Evolutionary conservation across 2,329 filamentous ascomycete genomes (phyloP).

Genomic region (Ophiocordyceps robertsii): DNA sequence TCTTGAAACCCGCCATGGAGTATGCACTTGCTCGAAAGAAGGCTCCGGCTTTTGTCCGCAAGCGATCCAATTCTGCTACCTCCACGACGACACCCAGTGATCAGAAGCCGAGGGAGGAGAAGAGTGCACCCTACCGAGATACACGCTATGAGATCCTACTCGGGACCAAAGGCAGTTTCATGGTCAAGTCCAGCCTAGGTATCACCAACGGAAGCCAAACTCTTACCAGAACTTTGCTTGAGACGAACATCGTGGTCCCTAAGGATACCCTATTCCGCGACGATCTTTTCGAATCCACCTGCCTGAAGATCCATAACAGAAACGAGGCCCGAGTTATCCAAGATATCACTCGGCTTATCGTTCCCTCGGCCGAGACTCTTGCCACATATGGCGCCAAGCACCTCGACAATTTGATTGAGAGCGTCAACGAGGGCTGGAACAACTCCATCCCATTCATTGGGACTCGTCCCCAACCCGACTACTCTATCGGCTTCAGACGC

Average conservation of each 20-base stretch:
- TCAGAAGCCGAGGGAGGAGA: slow-evolving; percentile 23
- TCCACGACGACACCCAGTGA: slow-evolving; percentile 20
- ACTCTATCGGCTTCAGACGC: slow-evolving; percentile 25
- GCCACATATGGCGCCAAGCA: slow-evolving; percentile 12
- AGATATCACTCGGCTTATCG: slow-evolving; percentile 22
- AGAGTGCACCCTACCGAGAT: slow-evolving; percentile 22
- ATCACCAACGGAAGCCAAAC: slow-evolving; percentile 12
- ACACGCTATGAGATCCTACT: slow-evolving; percentile 22
- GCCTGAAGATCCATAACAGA: slow-evolving; percentile 13
- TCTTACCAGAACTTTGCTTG: too few species aligned
- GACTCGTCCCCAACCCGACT: slow-evolving; percentile 28
- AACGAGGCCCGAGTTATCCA: slow-evolving; percentile 22
- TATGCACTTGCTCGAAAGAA: background rate
- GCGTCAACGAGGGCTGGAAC: slow-evolving; percentile 27
- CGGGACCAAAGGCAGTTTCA: slow-evolving; percentile 24
- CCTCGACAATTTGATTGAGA: slow-evolving; percentile 21
- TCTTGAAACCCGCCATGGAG: slow-evolving; percentile 1
- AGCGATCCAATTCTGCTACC: slow-evolving; percentile 3
- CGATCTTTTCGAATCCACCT: slow-evolving; percentile 21
- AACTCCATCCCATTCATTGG: slow-evolving; percentile 21
- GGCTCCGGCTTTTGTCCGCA: background rate
- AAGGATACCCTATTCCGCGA: slow-evolving; percentile 21
- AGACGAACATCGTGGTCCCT: too few species aligned
- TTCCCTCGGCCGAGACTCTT: slow-evolving; percentile 24
- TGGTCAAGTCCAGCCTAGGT: slow-evolving; percentile 18